phyloP scores from a whole-genome alignment of 495 filamentous ascomycete species.

The Aspergillus cavernicola region DNA sequence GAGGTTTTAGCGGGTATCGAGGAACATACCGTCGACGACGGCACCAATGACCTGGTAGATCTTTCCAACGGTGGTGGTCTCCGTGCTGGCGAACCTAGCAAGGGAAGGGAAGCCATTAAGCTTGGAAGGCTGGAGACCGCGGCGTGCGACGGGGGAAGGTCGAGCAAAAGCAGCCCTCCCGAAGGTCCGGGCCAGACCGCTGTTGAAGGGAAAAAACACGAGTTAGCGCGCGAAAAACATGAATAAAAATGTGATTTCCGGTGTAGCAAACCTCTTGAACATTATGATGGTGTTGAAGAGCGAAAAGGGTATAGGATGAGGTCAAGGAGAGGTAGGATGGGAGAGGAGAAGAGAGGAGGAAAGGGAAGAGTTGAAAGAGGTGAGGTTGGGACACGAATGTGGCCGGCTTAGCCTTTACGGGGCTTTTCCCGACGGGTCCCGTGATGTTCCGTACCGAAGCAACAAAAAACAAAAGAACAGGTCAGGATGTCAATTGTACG shows the following conservation, averaged over 20 bases:
- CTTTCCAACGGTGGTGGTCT: constrained; percentile 65
- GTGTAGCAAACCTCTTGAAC: constrained; percentile 76
- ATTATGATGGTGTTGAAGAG: constrained; percentile 62
- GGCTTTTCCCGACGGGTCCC: constrained; percentile 50
- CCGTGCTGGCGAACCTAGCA: constrained; percentile 68
- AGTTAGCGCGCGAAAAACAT: constrained; percentile 43
- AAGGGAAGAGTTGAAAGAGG: constrained; percentile 37
- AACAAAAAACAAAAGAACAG: constrained; percentile 6
- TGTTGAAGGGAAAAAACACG: constrained; percentile 37
- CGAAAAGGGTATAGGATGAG: constrained; percentile 36
- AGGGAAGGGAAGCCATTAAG: constrained; percentile 56
- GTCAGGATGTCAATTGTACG: background rate
- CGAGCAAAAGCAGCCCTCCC: constrained; percentile 72
- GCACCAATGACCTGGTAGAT: constrained; percentile 81
- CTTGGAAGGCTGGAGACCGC: constrained; percentile 63
- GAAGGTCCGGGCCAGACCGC: constrained; percentile 76
- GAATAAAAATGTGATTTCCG: constrained; percentile 35
- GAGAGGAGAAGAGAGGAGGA: constrained; percentile 36
- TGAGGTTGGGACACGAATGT: constrained; percentile 36
- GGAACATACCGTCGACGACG: constrained; percentile 62
- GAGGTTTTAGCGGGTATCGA: constrained; percentile 22
- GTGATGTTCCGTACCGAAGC: constrained; percentile 49
- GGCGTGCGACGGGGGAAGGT: constrained; percentile 62
- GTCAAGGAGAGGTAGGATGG: constrained; percentile 30
- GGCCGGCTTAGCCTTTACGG: constrained; percentile 45